These are phyloP conservation scores for Ceratocystis destructans DNA, from an alignment of 2,329 filamentous ascomycete species.

Conservation along the genomic window DNA sequence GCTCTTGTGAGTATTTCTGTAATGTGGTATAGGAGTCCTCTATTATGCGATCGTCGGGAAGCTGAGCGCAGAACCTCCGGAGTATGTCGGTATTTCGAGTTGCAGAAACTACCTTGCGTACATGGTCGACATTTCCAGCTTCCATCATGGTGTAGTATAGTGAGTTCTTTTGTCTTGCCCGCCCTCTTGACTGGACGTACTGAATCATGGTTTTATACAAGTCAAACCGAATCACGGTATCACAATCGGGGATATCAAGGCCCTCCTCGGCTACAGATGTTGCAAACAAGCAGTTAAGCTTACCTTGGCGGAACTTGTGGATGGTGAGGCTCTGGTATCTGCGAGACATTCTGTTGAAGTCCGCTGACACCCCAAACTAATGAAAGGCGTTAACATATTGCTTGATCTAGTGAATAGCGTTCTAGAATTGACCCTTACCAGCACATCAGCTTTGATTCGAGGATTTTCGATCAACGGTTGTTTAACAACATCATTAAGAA, in stretches of 20 bases:
- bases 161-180: constrained; percentile 65
- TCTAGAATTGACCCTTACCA: constrained; percentile 35
- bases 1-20: background rate
- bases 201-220: constrained; percentile 82
- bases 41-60: constrained; percentile 54
- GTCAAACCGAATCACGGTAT: constrained; percentile 63
- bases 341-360: constrained; percentile 43
- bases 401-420: constrained; percentile 18
- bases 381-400: constrained; percentile 26
- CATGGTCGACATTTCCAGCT: constrained; percentile 48
- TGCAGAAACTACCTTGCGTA: constrained; percentile 43
- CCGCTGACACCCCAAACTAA: constrained; percentile 13
- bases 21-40: background rate
- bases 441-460: constrained; percentile 44
- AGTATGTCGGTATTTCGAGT: constrained; percentile 48
- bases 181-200: constrained; percentile 83
- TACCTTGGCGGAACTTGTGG: constrained; percentile 45
- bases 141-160: constrained; percentile 79
- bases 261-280: constrained; percentile 56
- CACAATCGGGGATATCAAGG: constrained; percentile 54
- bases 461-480: constrained; percentile 40
- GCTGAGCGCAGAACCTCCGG: constrained; percentile 57
- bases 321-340: constrained; percentile 62
- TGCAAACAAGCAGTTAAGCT: constrained; percentile 50
- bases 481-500: constrained; percentile 56